Conservation (phyloP, 139 green algal genomes). For the Tetraselmis striata region DNA sequence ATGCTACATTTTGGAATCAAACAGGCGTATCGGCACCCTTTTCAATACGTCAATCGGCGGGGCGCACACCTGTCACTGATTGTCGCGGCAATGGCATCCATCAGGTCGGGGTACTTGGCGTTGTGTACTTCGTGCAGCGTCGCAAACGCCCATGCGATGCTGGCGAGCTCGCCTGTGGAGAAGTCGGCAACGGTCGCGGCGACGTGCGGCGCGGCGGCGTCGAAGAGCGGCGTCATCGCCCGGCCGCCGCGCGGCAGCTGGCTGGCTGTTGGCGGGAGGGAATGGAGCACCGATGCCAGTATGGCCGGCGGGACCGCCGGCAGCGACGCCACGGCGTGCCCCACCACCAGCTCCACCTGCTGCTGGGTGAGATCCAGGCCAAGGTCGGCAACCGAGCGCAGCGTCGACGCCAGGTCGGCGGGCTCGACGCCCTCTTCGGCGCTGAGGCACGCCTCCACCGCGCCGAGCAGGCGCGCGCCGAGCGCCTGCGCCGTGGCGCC, state of each 20-base stretch:
- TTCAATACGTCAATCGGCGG: too few species aligned
- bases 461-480: background rate
- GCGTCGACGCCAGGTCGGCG: background rate
- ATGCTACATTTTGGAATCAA: too few species aligned
- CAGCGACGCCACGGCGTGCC: background rate
- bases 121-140: too few species aligned
- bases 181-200: background rate
- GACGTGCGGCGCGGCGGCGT: background rate
- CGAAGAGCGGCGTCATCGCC: background rate
- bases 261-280: background rate
- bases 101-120: too few species aligned
- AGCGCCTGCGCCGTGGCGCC: background rate
- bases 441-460: background rate
- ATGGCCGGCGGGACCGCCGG: background rate
- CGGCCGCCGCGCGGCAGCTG: too few species aligned
- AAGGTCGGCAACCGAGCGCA: background rate
- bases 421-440: background rate
- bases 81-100: too few species aligned
- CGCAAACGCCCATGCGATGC: background rate
- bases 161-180: background rate
- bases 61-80: too few species aligned
- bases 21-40: too few species aligned
- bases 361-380: background rate
- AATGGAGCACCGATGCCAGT: background rate
- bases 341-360: background rate